A percentile compares a stretch with the other conserved stretches of the same genome.
Evolutionary conservation across 2,329 filamentous ascomycete genomes (phyloP).

Genomic region (Aureobasidium sp.): DNA sequence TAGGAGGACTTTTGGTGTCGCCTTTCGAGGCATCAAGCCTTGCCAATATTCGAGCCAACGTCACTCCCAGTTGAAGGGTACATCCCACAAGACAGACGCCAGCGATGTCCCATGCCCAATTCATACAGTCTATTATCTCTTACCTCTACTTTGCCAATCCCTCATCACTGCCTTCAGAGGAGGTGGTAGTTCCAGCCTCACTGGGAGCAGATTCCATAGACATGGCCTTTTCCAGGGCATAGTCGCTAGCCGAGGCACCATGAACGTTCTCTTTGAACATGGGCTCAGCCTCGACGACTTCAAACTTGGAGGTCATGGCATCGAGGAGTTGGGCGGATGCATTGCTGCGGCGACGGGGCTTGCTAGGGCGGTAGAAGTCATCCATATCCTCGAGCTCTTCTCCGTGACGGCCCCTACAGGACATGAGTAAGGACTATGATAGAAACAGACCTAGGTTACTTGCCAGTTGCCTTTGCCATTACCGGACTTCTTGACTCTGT

Average conservation of each 20-base stretch:
- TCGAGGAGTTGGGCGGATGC: constrained; percentile 65
- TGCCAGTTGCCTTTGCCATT: constrained; percentile 92
- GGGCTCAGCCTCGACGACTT: constrained; percentile 78
- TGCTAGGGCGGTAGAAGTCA: constrained; percentile 62
- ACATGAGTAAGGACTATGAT: constrained; percentile 1
- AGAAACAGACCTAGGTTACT: constrained; percentile 24
- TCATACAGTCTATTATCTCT: constrained; percentile 5
- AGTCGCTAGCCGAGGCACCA: constrained; percentile 51
- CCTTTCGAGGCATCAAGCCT: background rate
- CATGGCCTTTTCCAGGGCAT: constrained; percentile 6
- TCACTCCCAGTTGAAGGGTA: background rate
- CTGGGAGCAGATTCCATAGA: constrained; percentile 1
- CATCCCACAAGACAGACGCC: constrained; percentile 7
- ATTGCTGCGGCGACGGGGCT: constrained; percentile 87
- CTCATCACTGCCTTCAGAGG: background rate
- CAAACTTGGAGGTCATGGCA: constrained; percentile 95
- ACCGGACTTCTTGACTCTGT: constrained; percentile 95
- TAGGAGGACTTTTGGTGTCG: background rate
- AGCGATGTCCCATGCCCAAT: constrained; percentile 7
- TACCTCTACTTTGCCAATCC: constrained; percentile 2
- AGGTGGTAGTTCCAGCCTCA: constrained; percentile 2
- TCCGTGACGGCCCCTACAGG: constrained; percentile 66
- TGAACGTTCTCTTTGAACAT: constrained; percentile 85
- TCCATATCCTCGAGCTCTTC: constrained; percentile 77
- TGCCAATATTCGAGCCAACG: background rate